phyloP scores from a whole-genome alignment of 2,329 filamentous ascomycete species.

The Aspergillus sp. region DNA sequence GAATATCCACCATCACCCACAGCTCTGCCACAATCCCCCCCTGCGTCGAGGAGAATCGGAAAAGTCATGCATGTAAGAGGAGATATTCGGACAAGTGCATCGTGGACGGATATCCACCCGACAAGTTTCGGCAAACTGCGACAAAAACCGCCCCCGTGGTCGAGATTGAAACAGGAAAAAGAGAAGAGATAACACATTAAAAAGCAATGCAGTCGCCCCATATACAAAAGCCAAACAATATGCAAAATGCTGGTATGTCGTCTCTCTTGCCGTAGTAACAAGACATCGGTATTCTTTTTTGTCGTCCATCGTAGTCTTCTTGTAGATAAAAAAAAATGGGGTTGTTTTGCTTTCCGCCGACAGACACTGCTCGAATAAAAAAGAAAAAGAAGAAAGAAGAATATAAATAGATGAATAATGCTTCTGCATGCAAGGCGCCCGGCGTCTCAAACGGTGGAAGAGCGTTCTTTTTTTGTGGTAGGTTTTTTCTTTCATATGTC shows the following conservation, averaged over 20 bases:
- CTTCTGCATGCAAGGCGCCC: slow-evolving; percentile 24
- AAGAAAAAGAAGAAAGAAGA: slow-evolving; percentile 5
- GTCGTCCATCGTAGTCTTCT: slow-evolving; percentile 37
- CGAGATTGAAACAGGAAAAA: slow-evolving; percentile 12
- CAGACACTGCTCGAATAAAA: slow-evolving; percentile 17
- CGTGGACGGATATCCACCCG: neutral
- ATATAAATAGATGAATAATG: slow-evolving; percentile 15
- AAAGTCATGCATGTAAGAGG: slow-evolving; percentile 1
- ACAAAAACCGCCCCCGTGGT: neutral
- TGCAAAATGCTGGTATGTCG: slow-evolving; percentile 39
- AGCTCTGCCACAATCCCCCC: neutral
- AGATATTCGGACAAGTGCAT: neutral
- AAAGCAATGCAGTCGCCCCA: slow-evolving; percentile 29
- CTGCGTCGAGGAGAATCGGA: neutral
- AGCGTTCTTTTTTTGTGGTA: slow-evolving; percentile 26
- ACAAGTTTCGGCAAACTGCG: neutral
- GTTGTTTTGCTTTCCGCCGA: slow-evolving; percentile 21
- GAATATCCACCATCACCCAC: neutral
- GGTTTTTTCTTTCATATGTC: slow-evolving; percentile 24
- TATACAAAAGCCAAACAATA: slow-evolving; percentile 18
- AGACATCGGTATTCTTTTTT: slow-evolving; percentile 27
- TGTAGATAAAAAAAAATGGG: slow-evolving; percentile 20
- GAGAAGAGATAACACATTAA: slow-evolving; percentile 13
- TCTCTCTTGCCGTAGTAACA: slow-evolving; percentile 30
- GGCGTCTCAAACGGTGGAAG: slow-evolving; percentile 20